Base-by-base conservation (phyloP, 1,284 basidiomycete genomes). In the Pulveroboletus sp. region DNA sequence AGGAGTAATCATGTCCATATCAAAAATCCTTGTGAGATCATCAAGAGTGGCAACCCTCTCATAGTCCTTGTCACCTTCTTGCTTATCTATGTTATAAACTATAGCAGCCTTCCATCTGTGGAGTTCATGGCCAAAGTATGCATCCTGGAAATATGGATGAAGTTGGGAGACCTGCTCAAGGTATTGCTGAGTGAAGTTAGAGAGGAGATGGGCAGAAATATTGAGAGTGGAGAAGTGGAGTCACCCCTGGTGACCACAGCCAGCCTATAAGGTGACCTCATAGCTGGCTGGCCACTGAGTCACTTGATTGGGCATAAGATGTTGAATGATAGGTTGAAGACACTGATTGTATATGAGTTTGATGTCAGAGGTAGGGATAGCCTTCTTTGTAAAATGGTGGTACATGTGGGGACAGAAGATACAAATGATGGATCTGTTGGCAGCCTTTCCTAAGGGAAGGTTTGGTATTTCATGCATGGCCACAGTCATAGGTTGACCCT, bases 351-450 rank as follows among this genome's bases (percentile, higher is more conserved):
- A 61, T 4, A 62, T 57, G 1, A 28, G 4, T 5, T 47, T 28
- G 0, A 61, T n/a, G 7, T 57, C 29, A 2, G 29, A 22, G 4
- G 3, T 9, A 18, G 42, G 33, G 4, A 60, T 52, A 2, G 26
- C n/a, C 3, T 35, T 48, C 5, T 57, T 11, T 7, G 7, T 20
- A 0, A 4, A 5, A 12, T 4, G 3, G 36, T n/a, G n/a, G n/a
- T 45, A 64, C 52, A 61, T 55, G 0, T 11, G 40, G 10, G 62
- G 60, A 15, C 64, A 62, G 28, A 63, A 64, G 1, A 64, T 28
- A 0, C 45, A 20, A 2, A 63, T 12, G 3, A 22, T 9, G 0
- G 49, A 54, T 0, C 43, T 15, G 31, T 59, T 62, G 1, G 62
- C 26, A 0, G 56, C 56, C 26, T 57, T 64, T 5, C 53, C 62